Evolutionary conservation across 176 grass and related monocot genomes (phyloP), one percentile per base, ranked within the genome.

Genomic region (Aegilops tauschii): DNA sequence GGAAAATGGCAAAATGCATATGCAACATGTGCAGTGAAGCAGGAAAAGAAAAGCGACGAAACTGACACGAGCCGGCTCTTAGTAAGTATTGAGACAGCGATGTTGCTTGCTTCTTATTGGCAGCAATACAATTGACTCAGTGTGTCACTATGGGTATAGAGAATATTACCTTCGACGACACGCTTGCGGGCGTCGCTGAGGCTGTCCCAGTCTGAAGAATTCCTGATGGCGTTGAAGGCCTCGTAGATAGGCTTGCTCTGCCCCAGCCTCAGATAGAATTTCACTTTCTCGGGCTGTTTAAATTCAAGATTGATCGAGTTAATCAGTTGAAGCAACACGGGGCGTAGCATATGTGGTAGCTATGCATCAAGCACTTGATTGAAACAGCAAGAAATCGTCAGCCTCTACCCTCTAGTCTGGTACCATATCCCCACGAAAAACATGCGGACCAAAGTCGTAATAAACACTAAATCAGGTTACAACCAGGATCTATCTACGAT

Each of bases 241-340:
- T 98, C 76, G 12, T 94, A 96, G 66, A 98, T 91, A 29, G 90
- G 91, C 74, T 98, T 98, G 92, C 93, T 98, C 79, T 98, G 96
- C 16, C 93, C 88, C 76, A 98, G 59, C 82, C 92, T 94, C 16
- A 98, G 87, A 37, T 93, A 77, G 73, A 98, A 98, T 30, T 94
- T 98, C 37, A 98, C 96, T 82, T 96, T 98, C 70, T 96, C 96
- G 0, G 96, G 93, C 96, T 98, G 93, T 94, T 71, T 20, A 62
- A 69, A 6, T 36, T 37, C 39, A 76, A 61, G 18, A 12, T 58
- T 0, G 23, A 70, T 36, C 6, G 27, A 75, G 85, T 42, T 40
- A 40, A 40, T 86, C 61, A 76, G 66, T 12, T 18, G 44, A 40
- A 40, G 40, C 9, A 10, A 42, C 9, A 4, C 44, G 44, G 23